Evolutionary conservation across 352 stramenopile species (phyloP), one percentile per base, ranked within the genome.

Genomic region (Lagenidium sp.): DNA sequence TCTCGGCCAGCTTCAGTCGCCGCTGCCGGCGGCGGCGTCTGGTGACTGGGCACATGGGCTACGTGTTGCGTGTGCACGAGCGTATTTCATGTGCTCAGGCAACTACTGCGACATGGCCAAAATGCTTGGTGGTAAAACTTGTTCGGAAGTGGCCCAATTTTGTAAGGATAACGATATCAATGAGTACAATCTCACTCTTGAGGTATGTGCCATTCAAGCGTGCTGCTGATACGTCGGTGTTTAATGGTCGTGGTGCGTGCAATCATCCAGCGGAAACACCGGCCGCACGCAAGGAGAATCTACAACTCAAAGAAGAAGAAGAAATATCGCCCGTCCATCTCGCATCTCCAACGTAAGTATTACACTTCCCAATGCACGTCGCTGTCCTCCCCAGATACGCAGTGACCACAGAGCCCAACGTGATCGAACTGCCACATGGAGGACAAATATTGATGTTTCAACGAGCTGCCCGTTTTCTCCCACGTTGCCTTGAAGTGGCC

Each of bases 21-120:
- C n/a, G n/a, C n/a, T n/a, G n/a, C n/a, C n/a, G n/a, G n/a, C n/a
- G n/a, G n/a, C n/a, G n/a, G n/a, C n/a, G n/a, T n/a, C n/a, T n/a
- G n/a, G n/a, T n/a, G n/a, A n/a, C n/a, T n/a, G n/a, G n/a, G n/a
- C n/a, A n/a, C n/a, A n/a, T n/a, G n/a, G 43, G 19, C 62, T 51
- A 23, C 70, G 59, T 2, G 51, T 75, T 41, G 46, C 67, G 21
- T 86, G 77, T 28, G 65, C 63, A n/a, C 74, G 77, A 18, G 56
- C 52, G 24, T 90, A 87, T 44, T 68, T 78, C 18, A 50, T 87
- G 4, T 90, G 69, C 50, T 64, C 49, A 13, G 77, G 74, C n/a
- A 90, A 78, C 39, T 85, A 82, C 36, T 90, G 77, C 46, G 69
- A 90, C 39, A 71, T 90, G 44, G 77, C 77, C 15, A 70, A 76